Conservation (phyloP, 2,329 filamentous ascomycete genomes). For the Pyrenochaeta sp. region DNA sequence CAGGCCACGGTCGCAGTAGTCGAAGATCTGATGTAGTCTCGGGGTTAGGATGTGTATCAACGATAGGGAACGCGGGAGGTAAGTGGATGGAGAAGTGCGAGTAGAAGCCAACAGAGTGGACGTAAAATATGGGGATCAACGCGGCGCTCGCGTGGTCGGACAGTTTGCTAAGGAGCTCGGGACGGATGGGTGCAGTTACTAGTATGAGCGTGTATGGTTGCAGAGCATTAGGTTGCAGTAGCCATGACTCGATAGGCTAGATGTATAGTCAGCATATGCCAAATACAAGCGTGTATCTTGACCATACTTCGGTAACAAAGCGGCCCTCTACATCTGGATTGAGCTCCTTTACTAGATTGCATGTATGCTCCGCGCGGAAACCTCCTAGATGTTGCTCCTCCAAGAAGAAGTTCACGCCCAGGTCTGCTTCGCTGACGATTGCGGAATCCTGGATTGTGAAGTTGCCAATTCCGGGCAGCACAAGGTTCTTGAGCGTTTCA, state of each 20-base stretch:
- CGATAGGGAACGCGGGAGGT: constrained; percentile 83
- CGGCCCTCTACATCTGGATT: constrained; percentile 90
- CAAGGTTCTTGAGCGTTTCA: constrained; percentile 96
- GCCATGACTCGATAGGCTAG: constrained; percentile 56
- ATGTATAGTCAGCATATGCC: constrained; percentile 20
- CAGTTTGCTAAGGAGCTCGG: constrained; percentile 60
- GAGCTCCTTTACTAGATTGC: constrained; percentile 80
- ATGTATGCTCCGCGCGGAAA: constrained; percentile 79
- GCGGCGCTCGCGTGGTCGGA: constrained; percentile 61
- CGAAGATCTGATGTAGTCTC: constrained; percentile 86
- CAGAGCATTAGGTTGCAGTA: constrained; percentile 51
- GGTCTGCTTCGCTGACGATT: constrained; percentile 78
- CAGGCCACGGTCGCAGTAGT: constrained; percentile 84
- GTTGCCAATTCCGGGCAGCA: constrained; percentile 86
- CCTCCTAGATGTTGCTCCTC: constrained; percentile 80
- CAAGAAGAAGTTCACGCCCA: constrained; percentile 97
- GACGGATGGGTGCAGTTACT: constrained; percentile 66
- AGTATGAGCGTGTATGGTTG: constrained; percentile 67
- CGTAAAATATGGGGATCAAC: constrained; percentile 77
- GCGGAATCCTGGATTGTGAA: constrained; percentile 91
- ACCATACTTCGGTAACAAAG: constrained; percentile 66
- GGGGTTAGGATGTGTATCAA: constrained; percentile 93
- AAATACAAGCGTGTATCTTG: not conserved
- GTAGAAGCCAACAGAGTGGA: constrained; percentile 93
- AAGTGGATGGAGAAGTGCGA: constrained; percentile 84